phyloP scores from a whole-genome alignment of 2,329 filamentous ascomycete species.

The Xenosphaeropsis pyriputrescens region DNA sequence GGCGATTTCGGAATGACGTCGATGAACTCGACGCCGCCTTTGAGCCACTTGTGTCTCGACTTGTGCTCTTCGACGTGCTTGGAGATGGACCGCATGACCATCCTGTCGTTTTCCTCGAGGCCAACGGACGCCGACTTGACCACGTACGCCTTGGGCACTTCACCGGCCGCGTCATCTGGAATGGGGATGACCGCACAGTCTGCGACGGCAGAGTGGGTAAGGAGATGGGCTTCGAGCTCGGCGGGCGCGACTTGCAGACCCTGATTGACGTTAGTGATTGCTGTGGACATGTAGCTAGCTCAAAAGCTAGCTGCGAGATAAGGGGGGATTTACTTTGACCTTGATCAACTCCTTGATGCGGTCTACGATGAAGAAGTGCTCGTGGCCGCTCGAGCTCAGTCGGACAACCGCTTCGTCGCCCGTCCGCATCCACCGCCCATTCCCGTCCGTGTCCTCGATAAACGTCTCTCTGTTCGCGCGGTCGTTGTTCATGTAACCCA shows the following conservation, averaged over 20 bases:
- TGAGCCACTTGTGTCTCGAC: conserved; percentile 53
- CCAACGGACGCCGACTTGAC: conserved; percentile 32
- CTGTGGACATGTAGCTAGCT: not conserved
- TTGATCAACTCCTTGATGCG: conserved; percentile 69
- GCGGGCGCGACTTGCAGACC: conserved; percentile 74
- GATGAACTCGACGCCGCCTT: conserved; percentile 47
- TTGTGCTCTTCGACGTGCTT: conserved; percentile 52
- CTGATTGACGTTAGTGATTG: conserved; percentile 23
- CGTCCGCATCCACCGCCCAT: conserved; percentile 62
- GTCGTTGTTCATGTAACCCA: conserved; percentile 80
- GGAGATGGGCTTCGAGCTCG: conserved; percentile 67
- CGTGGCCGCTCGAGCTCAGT: conserved; percentile 47
- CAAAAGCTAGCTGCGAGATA: conserved; percentile 12
- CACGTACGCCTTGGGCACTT: conserved; percentile 55
- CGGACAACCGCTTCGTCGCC: conserved; percentile 71
- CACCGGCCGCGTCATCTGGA: conserved; percentile 43
- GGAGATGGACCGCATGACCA: conserved; percentile 31
- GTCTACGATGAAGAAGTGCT: conserved; percentile 78
- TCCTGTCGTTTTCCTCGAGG: conserved; percentile 40
- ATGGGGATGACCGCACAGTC: conserved; percentile 70
- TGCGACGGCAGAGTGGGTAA: conserved; percentile 59
- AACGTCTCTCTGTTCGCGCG: conserved; percentile 75
- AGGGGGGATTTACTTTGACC: conserved; percentile 46
- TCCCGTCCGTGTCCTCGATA: conserved; percentile 42
- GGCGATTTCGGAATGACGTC: conserved; percentile 59